Conservation (phyloP, 768 basidiomycete species). For the Suillus weaverae region DNA sequence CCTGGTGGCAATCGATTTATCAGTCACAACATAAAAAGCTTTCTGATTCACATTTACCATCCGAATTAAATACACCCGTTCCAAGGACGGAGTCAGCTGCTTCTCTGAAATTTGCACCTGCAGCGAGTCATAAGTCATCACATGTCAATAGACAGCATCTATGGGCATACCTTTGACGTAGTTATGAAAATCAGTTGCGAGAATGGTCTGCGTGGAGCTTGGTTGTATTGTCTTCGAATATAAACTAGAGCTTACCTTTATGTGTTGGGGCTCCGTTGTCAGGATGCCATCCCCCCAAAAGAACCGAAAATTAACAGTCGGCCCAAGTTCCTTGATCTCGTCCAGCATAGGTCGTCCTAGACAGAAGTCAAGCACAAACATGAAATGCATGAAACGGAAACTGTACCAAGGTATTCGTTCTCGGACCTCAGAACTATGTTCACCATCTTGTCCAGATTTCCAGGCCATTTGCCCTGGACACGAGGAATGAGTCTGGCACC, state of each 20-base stretch:
- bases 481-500: slow-evolving; percentile 31
- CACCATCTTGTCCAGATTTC: slow-evolving; percentile 34
- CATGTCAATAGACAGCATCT: slow-evolving; percentile 17
- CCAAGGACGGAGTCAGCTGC: no score
- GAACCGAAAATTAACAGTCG: slow-evolving; percentile 41
- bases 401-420: slow-evolving; percentile 38
- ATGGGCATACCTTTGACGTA: slow-evolving; percentile 41
- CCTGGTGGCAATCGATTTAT: slow-evolving; percentile 35
- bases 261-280: slow-evolving; percentile 50
- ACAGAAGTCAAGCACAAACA: background rate
- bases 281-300: slow-evolving; percentile 52
- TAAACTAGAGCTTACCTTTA: slow-evolving; percentile 29
- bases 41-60: slow-evolving; percentile 32
- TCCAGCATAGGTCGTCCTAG: slow-evolving; percentile 27
- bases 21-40: background rate
- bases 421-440: slow-evolving; percentile 18
- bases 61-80: slow-evolving; percentile 43
- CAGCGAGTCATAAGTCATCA: no score
- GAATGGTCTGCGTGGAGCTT: slow-evolving; percentile 29
- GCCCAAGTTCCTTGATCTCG: slow-evolving; percentile 25
- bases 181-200: slow-evolving; percentile 43
- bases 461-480: slow-evolving; percentile 31
- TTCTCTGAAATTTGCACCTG: no score
- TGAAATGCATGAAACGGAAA: background rate
- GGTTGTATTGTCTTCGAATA: background rate